Conservation (phyloP, 768 basidiomycete species). For the Phanerochaete carnosa region DNA sequence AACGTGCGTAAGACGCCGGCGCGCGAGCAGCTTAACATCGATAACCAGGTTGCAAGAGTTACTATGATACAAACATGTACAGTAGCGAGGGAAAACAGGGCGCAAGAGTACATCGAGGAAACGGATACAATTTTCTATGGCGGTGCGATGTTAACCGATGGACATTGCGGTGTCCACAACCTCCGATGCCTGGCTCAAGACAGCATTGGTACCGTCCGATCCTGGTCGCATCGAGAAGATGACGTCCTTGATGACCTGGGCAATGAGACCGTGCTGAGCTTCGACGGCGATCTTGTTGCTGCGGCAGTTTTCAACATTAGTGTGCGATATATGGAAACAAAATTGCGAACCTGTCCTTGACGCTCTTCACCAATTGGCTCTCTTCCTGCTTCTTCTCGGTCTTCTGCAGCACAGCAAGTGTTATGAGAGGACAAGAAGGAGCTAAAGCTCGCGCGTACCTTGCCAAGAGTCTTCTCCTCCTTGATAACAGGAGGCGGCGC, state of each 20-base stretch:
- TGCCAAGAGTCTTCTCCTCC: conserved; percentile 38
- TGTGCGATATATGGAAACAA: not conserved
- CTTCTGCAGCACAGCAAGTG: conserved; percentile 22
- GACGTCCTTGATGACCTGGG: conserved; percentile 91
- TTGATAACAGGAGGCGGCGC: conserved; percentile 52
- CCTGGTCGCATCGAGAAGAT: conserved; percentile 66
- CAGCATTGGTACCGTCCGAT: conserved; percentile 8
- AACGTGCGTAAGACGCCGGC: not conserved
- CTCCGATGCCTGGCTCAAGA: conserved; percentile 18
- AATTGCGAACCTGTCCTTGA: conserved; percentile 74
- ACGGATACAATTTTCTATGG: not conserved
- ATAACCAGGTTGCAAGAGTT: not conserved
- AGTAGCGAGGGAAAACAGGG: not conserved
- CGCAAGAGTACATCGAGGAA: not conserved
- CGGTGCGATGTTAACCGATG: conserved; percentile 20
- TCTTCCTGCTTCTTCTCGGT: conserved; percentile 86
- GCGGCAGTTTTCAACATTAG: not conserved
- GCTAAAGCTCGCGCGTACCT: conserved; percentile 33
- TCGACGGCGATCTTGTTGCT: conserved; percentile 90
- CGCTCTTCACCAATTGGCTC: conserved; percentile 82
- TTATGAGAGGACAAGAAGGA: not conserved
- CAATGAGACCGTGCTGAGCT: conserved; percentile 90
- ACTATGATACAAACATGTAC: not conserved
- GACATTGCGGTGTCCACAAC: conserved; percentile 37
- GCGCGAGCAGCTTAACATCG: too few species aligned